Evolutionary conservation across 495 filamentous ascomycete species (phyloP), one percentile per base, ranked within the genome.

Genomic region (Astrothelium macrocarpum): DNA sequence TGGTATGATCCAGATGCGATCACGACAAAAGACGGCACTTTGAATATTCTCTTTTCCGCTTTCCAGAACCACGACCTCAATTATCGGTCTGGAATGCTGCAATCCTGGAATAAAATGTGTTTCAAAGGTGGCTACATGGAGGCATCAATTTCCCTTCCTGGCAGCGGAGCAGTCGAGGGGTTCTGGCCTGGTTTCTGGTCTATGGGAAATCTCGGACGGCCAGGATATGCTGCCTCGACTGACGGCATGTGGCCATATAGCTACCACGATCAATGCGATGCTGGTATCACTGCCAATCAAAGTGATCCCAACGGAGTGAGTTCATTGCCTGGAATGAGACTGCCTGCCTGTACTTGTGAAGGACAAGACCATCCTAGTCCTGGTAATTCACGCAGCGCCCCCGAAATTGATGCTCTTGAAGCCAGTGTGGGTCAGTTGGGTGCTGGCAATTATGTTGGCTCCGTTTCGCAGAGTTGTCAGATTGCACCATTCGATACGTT

Each of bases 161-260:
- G 88, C 23, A 71, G 79, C 32, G 88, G 88, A 5, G 84, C 89
- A 46, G 79, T 82, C 29, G 76, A 83, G 31, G 87, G 88, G 23
- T 87, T 90, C 72, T 91, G 88, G 88, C 88, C 88, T 62, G 88
- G 88, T 67, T 89, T 90, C 74, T 91, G 88, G 88, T 81, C 88
- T 2, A 75, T 75, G 72, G 73, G 73, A 23, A 75, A 75, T 59
- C 72, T 75, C 4, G 73, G 73, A 23, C 61, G 73, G 20, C 73
- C 73, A n/a, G 73, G 73, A 45, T 72, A 75, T 58, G 32, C 68
- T 32, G 66, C 72, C 9, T 67, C 73, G 3, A 75, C 72, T 5
- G 73, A 75, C 18, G 73, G 73, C 18, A 45, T 75, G 59, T 75
- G 73, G 88, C 88, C 88, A 1, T 91, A 90, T 75, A 89, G 85